These are phyloP conservation scores for Gyrodon lividus DNA, from an alignment of 768 basidiomycete species.

Conservation along the genomic window DNA sequence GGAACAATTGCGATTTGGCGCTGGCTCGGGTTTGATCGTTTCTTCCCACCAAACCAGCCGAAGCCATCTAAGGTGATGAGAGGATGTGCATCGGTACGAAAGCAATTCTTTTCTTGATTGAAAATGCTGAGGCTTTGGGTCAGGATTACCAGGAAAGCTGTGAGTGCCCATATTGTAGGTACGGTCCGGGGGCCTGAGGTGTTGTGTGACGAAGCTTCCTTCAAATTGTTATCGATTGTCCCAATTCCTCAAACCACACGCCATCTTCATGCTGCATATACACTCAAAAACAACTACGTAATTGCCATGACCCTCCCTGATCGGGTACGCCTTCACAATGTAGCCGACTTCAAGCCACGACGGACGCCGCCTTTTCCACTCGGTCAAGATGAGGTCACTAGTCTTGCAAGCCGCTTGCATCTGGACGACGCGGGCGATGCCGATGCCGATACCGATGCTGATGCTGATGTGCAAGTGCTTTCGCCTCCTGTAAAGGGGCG, in stretches of 20 bases:
- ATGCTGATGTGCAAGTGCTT: slow-evolving; percentile 5
- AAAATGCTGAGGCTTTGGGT: slow-evolving; percentile 2
- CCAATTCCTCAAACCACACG: slow-evolving; percentile 40
- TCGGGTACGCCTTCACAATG: slow-evolving; percentile 44
- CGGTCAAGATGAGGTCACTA: slow-evolving; percentile 24
- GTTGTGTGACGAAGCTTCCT: slow-evolving; percentile 48
- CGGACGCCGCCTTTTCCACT: slow-evolving; percentile 42
- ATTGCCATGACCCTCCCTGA: slow-evolving; percentile 44
- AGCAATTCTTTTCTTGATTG: background rate
- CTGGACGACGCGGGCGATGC: slow-evolving; percentile 31
- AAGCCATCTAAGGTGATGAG: slow-evolving; percentile 41
- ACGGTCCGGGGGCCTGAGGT: slow-evolving; percentile 2
- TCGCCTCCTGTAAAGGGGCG: slow-evolving; percentile 18
- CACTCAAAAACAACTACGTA: slow-evolving; percentile 51
- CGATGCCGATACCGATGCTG: slow-evolving; percentile 20
- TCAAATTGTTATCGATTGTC: slow-evolving; percentile 56
- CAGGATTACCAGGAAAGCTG: slow-evolving; percentile 80
- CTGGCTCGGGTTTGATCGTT: slow-evolving; percentile 66
- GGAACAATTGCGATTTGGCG: slow-evolving; percentile 62
- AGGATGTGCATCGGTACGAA: slow-evolving; percentile 60
- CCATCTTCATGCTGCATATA: slow-evolving; percentile 43
- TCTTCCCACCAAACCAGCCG: slow-evolving; percentile 50
- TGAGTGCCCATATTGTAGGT: slow-evolving; percentile 34
- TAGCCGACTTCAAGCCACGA: slow-evolving; percentile 45
- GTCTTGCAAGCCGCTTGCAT: slow-evolving; percentile 22